Evolutionary conservation across 768 basidiomycete species (phyloP), one percentile per base, ranked within the genome.

Genomic region (Cystobasidiopsis lactophilus): DNA sequence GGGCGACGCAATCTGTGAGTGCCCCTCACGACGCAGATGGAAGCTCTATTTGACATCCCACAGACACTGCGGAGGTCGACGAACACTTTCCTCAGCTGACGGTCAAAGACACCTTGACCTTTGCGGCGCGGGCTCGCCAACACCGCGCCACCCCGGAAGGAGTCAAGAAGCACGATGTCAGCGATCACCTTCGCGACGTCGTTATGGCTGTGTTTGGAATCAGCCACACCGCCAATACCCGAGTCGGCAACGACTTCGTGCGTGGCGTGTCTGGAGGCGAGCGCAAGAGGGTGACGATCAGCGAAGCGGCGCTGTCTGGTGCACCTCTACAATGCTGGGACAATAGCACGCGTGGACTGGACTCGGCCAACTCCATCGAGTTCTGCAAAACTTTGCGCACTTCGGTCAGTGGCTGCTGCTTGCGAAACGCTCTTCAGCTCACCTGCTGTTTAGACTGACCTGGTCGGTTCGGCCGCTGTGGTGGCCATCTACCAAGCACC

Each of bases 41-140:
- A 19, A 39, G 38, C 13, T 39, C 13, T 19, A 39, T 13, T 39
- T 39, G 13, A 13, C 38, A 13, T 61, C 63, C 19, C 24, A 57
- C 58, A 14, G 65, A 66, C 54, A 66, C 65, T 52, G 79, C 82
- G 0, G 84, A 56, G 68, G 83, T 85, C 60, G 86, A 91, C 61
- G 70, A 82, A 0, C 85, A 85, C 63, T 83, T 86, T 60, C 82
- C 85, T 5, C 80, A 54, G 40, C 72, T 89, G 27, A 82, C 79
- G 2, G 82, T 85, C 23, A 71, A 75, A 50, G 72, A 84, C 62
- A 84, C 82, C 0, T 69, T 91, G 21, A 68, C 65, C 9, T 76
- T 76, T 57, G 74, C 75, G 2, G 63, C 70, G 9, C 57, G 60
- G 4, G 68, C 72, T 16, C 53, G 70, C 69, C 57, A 68, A 67